Evolutionary conservation across 2,329 filamentous ascomycete genomes (phyloP).

Genomic region (Claviceps fusiformis): DNA sequence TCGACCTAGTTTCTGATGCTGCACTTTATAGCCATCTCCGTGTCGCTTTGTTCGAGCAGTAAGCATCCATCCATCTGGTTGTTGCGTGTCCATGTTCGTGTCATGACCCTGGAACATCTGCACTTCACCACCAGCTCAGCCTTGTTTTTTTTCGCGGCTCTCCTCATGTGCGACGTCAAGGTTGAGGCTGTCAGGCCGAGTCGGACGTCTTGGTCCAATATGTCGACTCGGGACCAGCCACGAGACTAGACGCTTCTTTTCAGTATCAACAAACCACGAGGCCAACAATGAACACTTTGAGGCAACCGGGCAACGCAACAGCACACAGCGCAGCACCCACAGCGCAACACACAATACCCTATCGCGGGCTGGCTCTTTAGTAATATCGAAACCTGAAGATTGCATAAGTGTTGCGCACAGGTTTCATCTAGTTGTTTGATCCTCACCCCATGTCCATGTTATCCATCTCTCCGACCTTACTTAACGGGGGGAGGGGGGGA

Average conservation of each 20-base stretch:
- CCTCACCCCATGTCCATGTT: background rate
- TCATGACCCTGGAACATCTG: background rate
- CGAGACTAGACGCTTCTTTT: background rate
- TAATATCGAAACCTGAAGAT: background rate
- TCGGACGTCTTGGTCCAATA: background rate
- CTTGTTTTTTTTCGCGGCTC: background rate
- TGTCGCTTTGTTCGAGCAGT: background rate
- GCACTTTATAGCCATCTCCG: background rate
- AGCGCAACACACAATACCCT: background rate
- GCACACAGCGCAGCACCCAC: background rate
- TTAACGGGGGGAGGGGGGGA: too few relatives aligned
- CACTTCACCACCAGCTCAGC: slow-evolving; percentile 2
- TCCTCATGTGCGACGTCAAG: slow-evolving; percentile 1
- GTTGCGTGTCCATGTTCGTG: background rate
- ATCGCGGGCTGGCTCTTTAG: background rate
- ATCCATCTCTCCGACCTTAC: background rate
- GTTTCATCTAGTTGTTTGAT: background rate
- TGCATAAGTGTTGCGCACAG: background rate
- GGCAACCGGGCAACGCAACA: background rate
- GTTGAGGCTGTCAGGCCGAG: background rate
- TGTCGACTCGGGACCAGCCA: background rate
- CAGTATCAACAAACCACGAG: background rate
- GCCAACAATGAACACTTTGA: background rate
- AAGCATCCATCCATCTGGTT: background rate
- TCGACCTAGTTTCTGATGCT: background rate